phyloP scores from a whole-genome alignment of 1,284 basidiomycete species.

The Inonotus obliquus region DNA sequence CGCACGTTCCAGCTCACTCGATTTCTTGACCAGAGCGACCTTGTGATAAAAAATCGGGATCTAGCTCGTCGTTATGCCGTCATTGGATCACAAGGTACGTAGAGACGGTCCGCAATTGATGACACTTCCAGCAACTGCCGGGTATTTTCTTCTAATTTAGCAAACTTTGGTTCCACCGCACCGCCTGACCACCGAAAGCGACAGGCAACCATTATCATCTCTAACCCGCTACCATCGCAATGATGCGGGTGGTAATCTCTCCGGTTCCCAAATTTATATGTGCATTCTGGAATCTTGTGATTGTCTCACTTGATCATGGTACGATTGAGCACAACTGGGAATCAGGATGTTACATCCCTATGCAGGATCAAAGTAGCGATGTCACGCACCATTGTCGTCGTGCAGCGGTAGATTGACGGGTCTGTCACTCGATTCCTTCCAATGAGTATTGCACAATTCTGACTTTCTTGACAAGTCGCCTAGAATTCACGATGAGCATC shows the following conservation, averaged over 20 bases:
- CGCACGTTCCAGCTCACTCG: neutral
- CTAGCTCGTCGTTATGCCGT: neutral
- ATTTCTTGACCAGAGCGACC: neutral
- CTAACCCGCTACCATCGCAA: neutral
- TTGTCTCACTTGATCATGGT: neutral
- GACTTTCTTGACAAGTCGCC: too few relatives aligned
- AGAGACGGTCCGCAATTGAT: neutral
- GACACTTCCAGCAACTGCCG: neutral
- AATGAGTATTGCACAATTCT: too few relatives aligned
- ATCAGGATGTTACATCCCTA: too few relatives aligned
- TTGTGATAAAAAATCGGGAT: neutral
- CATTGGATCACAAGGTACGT: neutral
- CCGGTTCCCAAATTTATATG: neutral
- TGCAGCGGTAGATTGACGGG: too few relatives aligned
- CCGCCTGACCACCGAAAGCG: neutral
- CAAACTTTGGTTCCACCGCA: neutral
- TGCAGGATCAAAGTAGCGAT: too few relatives aligned
- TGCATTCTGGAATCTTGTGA: neutral
- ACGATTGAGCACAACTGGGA: neutral
- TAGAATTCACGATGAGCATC: too few relatives aligned
- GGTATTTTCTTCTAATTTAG: neutral
- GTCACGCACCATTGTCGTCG: too few relatives aligned
- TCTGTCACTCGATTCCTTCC: too few relatives aligned
- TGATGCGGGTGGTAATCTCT: neutral
- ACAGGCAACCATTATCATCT: neutral